A percentile compares a stretch with the other conserved stretches of the same genome.
These are phyloP conservation scores for Astraeus odoratus DNA, from an alignment of 768 basidiomycete genomes.

Conservation along the genomic window DNA sequence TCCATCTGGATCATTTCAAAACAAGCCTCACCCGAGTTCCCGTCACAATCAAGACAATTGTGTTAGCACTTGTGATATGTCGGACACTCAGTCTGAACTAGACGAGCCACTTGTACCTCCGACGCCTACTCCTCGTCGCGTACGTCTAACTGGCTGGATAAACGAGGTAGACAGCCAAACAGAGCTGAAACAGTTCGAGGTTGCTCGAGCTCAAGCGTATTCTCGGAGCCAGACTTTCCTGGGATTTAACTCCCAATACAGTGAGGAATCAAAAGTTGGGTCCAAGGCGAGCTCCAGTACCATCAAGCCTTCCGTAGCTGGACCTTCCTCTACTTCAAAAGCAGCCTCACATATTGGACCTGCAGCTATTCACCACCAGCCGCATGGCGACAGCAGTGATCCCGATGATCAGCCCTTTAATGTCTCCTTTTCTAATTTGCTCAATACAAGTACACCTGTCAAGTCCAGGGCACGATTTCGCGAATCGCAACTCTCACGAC, in stretches of 20 bases:
- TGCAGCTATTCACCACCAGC: background rate
- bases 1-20: conserved; percentile 1
- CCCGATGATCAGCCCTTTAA: conserved; percentile 16
- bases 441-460: conserved; percentile 24
- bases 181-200: conserved; percentile 47
- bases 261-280: conserved; percentile 2
- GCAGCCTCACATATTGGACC: background rate
- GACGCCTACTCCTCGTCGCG: conserved; percentile 20
- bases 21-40: background rate
- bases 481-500: background rate
- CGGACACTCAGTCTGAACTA: background rate
- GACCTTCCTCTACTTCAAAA: background rate
- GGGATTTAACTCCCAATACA: no score
- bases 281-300: background rate
- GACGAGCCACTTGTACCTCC: conserved; percentile 11
- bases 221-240: background rate
- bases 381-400: background rate
- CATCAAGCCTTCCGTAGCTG: background rate
- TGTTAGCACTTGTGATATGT: background rate
- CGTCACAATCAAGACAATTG: background rate
- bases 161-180: conserved; percentile 43
- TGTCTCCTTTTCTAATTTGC: conserved; percentile 17
- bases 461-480: conserved; percentile 13
- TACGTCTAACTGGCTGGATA: conserved; percentile 51
- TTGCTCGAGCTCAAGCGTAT: conserved; percentile 14